Evolutionary conservation across 1,284 basidiomycete species (phyloP).

Genomic region (Malassezia dermatis): DNA sequence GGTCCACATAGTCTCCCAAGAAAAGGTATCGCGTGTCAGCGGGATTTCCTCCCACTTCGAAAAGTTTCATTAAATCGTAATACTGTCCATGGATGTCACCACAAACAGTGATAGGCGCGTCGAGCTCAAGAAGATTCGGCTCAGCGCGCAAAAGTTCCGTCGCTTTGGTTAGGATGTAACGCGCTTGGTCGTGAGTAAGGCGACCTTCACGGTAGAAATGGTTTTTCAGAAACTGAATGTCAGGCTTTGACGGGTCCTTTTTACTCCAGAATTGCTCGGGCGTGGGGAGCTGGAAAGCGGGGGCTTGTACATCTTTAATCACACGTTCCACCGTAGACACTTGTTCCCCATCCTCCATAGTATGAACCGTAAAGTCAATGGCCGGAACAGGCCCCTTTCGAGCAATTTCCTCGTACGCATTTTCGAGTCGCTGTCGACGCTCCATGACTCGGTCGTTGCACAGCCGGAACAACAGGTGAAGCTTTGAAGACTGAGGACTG

Average conservation of each 20-base stretch:
- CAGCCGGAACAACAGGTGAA: neutral
- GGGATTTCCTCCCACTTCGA: slow-evolving; percentile 47
- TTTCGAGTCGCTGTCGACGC: slow-evolving; percentile 30
- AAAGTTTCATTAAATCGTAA: slow-evolving; percentile 47
- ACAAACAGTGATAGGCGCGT: slow-evolving; percentile 72
- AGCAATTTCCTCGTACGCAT: slow-evolving; percentile 37
- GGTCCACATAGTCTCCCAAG: slow-evolving; percentile 47
- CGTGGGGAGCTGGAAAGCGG: slow-evolving; percentile 80
- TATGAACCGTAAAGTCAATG: slow-evolving; percentile 50
- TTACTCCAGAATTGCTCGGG: slow-evolving; percentile 67
- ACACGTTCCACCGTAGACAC: slow-evolving; percentile 50
- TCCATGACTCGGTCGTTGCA: slow-evolving; percentile 7
- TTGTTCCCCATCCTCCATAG: slow-evolving; percentile 49
- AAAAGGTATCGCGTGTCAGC: slow-evolving; percentile 47
- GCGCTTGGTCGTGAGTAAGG: slow-evolving; percentile 75
- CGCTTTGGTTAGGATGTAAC: slow-evolving; percentile 68
- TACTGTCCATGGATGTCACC: slow-evolving; percentile 48
- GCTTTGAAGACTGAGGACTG: neutral
- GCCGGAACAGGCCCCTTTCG: slow-evolving; percentile 35
- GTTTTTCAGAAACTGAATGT: slow-evolving; percentile 93
- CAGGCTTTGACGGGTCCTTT: slow-evolving; percentile 44
- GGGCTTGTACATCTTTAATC: slow-evolving; percentile 49
- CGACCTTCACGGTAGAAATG: slow-evolving; percentile 92
- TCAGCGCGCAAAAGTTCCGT: slow-evolving; percentile 67
- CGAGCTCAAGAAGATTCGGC: slow-evolving; percentile 78